Evolutionary conservation across 257 asterid species (phyloP).

Genomic region (Misopates orontium): DNA sequence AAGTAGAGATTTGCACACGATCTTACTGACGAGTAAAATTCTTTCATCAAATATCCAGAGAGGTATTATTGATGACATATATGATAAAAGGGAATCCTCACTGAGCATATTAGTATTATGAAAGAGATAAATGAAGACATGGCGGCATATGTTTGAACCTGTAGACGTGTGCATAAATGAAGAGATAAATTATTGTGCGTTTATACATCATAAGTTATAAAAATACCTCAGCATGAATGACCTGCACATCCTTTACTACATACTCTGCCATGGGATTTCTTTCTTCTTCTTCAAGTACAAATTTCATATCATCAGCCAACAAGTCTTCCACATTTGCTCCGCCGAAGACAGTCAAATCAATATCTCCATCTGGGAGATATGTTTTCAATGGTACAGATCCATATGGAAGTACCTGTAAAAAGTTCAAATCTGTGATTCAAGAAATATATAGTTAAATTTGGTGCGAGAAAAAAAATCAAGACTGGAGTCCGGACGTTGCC

Average conservation of each 20-base stretch:
- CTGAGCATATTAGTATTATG: no score
- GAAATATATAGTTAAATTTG: conserved; percentile 2
- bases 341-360: conserved; percentile 82
- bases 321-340: conserved; percentile 58
- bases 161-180: no score
- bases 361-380: conserved; percentile 97
- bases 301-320: conserved; percentile 54
- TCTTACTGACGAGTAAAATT: no score
- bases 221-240: conserved; percentile 89
- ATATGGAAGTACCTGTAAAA: conserved; percentile 75
- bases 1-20: no score
- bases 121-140: no score
- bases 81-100: no score
- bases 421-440: conserved; percentile 21
- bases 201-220: neutral
- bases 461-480: neutral
- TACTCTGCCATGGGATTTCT: conserved; percentile 51
- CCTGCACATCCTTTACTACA: conserved; percentile 77
- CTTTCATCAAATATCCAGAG: no score
- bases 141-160: no score
- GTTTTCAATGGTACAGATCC: conserved; percentile 96
- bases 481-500: neutral
- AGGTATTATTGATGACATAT: no score
- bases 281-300: conserved; percentile 67
- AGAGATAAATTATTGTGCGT: neutral